Evolutionary conservation across 2,329 filamentous ascomycete species (phyloP), one percentile per base, ranked within the genome.

Genomic region (Penicillium sclerotiorum): DNA sequence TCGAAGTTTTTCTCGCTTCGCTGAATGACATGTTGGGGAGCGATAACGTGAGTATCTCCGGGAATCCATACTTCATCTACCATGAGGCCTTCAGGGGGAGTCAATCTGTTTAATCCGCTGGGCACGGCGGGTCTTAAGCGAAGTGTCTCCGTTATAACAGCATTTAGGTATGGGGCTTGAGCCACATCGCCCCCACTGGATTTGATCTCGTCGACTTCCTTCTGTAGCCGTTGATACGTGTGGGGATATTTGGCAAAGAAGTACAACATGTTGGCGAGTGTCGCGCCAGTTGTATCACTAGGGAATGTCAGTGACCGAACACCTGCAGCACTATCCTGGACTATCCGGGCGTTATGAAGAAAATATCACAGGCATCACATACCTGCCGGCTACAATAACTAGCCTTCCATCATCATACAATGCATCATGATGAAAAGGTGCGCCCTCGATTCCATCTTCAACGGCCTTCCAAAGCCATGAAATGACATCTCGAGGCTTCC

Each of bases 401-500:
- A 56, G 32, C 11, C 41, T 40, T 6, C 47, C 48, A n/a, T 51
- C 50, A 11, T 56, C 42, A 17, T 47, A 30, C 3, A 53, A 48
- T 22, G 44, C 48, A n/a, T 12, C 13, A 17, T 40, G 18, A 0
- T 60, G 66, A 5, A 67, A 66, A 5, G 71, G 58, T 1, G 69
- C 71, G 1, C 66, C 66, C 2, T 58, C 48, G 17, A 73, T 69
- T 18, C 68, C 68, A 13, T 74, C 69, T 8, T 66, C 60, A 5
- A 67, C 56, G 5, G 72, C 69, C 45, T 73, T 73, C 12, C 74
- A 36, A 5, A 76, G 55, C 72, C 72, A 76, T 0, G 71, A 71
- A 5, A 71, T 52, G 22, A 76, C 62, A 50, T 75, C 71, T 25
- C 59, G 54, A 0, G 69, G 71, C 27, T 7, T 69, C 57, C 11